These are phyloP conservation scores for Aphanomyces cochlioides DNA, from an alignment of 352 stramenopile species.

Conservation along the genomic window DNA sequence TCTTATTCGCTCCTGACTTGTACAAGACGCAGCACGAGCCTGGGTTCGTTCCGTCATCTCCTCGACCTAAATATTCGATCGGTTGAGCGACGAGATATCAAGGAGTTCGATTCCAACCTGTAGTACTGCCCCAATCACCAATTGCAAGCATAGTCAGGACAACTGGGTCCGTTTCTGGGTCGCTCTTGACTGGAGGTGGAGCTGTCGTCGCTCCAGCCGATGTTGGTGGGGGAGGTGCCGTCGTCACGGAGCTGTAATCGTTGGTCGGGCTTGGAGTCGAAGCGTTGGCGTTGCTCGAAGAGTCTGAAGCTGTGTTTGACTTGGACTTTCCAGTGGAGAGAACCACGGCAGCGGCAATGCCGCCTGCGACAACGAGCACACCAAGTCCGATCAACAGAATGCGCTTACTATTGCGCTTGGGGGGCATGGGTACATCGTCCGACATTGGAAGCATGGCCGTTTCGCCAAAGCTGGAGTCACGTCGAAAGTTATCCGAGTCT, in stretches of 20 bases:
- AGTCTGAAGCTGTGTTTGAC: conserved; percentile 8
- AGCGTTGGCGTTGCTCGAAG: background rate
- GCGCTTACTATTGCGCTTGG: background rate
- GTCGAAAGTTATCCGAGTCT: background rate
- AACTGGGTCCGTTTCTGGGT: conserved; percentile 25
- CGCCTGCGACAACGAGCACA: conserved; percentile 62
- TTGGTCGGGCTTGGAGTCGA: background rate
- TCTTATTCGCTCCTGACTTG: conserved; percentile 46
- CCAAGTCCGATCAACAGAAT: conserved; percentile 58
- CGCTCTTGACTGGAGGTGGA: conserved; percentile 3
- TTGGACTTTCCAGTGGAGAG: conserved; percentile 44
- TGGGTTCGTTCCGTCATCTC: conserved; percentile 30
- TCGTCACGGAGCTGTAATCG: background rate
- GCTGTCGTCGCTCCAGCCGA: background rate
- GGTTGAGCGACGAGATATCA: background rate
- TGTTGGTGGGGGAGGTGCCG: background rate
- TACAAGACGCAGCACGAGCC: conserved; percentile 72
- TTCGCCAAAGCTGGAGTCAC: conserved; percentile 17
- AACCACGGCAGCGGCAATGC: conserved; percentile 60
- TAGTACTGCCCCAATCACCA: conserved; percentile 81
- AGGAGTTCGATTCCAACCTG: conserved; percentile 35
- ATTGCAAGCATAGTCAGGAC: conserved; percentile 79
- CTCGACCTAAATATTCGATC: background rate
- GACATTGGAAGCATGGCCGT: background rate
- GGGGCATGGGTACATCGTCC: background rate